A percentile compares a stretch with the other conserved stretches of the same genome.
phyloP scores from a whole-genome alignment of 169 alveolate species.

The Amoebophrya sp. region DNA sequence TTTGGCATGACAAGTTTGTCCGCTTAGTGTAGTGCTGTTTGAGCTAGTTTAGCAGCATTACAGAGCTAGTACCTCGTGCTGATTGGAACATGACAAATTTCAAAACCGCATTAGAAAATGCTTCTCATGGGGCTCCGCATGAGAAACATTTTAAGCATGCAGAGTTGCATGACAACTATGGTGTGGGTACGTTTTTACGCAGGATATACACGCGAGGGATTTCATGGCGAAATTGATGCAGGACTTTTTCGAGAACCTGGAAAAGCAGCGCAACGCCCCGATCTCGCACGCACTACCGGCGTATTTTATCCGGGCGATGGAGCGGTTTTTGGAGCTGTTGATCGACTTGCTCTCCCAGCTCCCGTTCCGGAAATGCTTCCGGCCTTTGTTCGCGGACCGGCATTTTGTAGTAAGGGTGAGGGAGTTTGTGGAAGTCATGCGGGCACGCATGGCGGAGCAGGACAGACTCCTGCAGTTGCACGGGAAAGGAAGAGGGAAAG shows the following conservation, averaged over 20 bases:
- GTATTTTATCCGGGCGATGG: neutral
- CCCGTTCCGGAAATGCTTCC: conserved; percentile 52
- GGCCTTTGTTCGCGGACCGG: conserved; percentile 51
- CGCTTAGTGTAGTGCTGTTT: no score
- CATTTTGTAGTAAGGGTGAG: conserved; percentile 44
- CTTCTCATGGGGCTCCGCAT: no score
- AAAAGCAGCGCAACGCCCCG: neutral
- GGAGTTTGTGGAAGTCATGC: neutral
- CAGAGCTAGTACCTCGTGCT: no score
- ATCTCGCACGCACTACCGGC: neutral
- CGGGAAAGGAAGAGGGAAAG: neutral
- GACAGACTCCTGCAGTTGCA: neutral
- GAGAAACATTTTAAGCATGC: no score
- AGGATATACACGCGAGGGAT: neutral
- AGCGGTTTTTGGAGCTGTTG: conserved; percentile 50
- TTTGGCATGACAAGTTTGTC: no score
- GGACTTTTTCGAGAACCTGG: neutral
- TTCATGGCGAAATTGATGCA: neutral
- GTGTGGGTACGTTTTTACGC: no score
- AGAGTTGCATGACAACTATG: no score
- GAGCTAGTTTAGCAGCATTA: no score
- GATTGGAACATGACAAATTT: no score
- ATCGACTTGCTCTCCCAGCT: conserved; percentile 52
- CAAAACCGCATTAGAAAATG: no score
- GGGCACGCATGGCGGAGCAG: neutral